These are phyloP conservation scores for Scheffersomyces segobiensis DNA, from an alignment of 1,139 yeast genomes.

Conservation along the genomic window DNA sequence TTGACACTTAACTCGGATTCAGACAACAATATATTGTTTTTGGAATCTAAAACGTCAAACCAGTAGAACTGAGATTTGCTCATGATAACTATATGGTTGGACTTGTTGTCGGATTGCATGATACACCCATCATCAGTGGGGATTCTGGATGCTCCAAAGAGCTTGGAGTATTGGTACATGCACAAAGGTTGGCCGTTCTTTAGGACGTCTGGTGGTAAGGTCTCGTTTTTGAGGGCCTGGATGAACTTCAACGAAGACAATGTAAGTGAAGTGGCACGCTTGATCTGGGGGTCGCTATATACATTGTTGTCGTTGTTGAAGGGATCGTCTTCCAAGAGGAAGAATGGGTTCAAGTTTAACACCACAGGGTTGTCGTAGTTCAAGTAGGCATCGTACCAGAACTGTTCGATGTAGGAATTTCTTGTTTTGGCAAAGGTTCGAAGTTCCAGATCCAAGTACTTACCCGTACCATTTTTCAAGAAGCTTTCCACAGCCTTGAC, in stretches of 20 bases:
- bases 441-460: slow-evolving; percentile 62
- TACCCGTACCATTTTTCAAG: slow-evolving; percentile 55
- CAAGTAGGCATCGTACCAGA: slow-evolving; percentile 89
- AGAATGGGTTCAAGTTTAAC: slow-evolving; percentile 82
- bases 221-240: slow-evolving; percentile 73
- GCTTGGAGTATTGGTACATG: slow-evolving; percentile 85
- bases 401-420: slow-evolving; percentile 84
- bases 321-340: slow-evolving; percentile 86
- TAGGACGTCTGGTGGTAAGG: slow-evolving; percentile 70
- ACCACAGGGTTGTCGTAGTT: slow-evolving; percentile 89
- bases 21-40: slow-evolving; percentile 66
- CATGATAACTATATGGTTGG: slow-evolving; percentile 81
- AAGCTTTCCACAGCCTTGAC: slow-evolving; percentile 60
- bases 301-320: slow-evolving; percentile 60
- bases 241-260: slow-evolving; percentile 76
- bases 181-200: slow-evolving; percentile 69
- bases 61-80: slow-evolving; percentile 89
- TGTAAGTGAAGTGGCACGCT: slow-evolving; percentile 80
- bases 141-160: slow-evolving; percentile 84
- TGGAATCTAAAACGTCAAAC: slow-evolving; percentile 83
- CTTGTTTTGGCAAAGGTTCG: slow-evolving; percentile 62
- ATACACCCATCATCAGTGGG: slow-evolving; percentile 80
- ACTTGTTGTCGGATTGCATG: slow-evolving; percentile 74
- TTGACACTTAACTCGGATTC: slow-evolving; percentile 77
- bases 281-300: slow-evolving; percentile 64